Conservation (phyloP, 2,329 filamentous ascomycete genomes). For the Hypoxylon sp. region DNA sequence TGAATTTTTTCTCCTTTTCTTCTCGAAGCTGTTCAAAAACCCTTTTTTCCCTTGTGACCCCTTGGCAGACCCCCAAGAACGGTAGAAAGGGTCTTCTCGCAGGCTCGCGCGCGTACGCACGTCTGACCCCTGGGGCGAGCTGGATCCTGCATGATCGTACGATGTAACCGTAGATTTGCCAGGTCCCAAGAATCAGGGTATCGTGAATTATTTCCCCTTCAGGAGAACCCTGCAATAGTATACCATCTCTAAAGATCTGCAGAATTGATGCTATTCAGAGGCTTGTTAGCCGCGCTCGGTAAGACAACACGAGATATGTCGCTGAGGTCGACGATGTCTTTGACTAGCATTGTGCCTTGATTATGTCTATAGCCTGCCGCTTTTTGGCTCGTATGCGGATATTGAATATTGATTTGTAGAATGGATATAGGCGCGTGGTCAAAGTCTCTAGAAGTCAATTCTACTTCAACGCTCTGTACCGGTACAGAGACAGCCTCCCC, state of each 20-base stretch:
- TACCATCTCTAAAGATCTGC: conserved; percentile 33
- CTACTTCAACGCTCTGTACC: conserved; percentile 28
- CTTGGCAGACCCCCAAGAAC: conserved; percentile 30
- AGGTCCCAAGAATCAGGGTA: conserved; percentile 25
- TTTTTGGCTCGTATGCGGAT: conserved; percentile 29
- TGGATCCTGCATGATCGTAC: conserved; percentile 35
- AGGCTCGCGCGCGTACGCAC: conserved; percentile 9
- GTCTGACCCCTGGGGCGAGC: conserved; percentile 15
- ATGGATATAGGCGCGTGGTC: not conserved
- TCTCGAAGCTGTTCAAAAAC: conserved; percentile 33
- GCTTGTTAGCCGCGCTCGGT: conserved; percentile 30
- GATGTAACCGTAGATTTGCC: conserved; percentile 44
- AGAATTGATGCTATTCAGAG: conserved; percentile 43
- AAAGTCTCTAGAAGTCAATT: conserved; percentile 10
- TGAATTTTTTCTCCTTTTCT: conserved; percentile 34
- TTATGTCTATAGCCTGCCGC: conserved; percentile 11
- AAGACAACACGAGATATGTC: conserved; percentile 41
- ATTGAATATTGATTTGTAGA: conserved; percentile 26
- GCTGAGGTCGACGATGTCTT: conserved; percentile 13
- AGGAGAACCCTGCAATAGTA: conserved; percentile 24
- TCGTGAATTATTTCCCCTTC: conserved; percentile 9
- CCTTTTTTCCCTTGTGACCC: conserved; percentile 4
- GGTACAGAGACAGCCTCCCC: conserved; percentile 22
- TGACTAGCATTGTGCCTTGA: conserved; percentile 25
- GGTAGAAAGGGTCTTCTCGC: conserved; percentile 41